Percentiles rank a stretch among this genome's conserved stretches.
These are phyloP conservation scores for Pseudocercospora eumusae DNA, from an alignment of 2,329 filamentous ascomycete species.

Conservation along the genomic window DNA sequence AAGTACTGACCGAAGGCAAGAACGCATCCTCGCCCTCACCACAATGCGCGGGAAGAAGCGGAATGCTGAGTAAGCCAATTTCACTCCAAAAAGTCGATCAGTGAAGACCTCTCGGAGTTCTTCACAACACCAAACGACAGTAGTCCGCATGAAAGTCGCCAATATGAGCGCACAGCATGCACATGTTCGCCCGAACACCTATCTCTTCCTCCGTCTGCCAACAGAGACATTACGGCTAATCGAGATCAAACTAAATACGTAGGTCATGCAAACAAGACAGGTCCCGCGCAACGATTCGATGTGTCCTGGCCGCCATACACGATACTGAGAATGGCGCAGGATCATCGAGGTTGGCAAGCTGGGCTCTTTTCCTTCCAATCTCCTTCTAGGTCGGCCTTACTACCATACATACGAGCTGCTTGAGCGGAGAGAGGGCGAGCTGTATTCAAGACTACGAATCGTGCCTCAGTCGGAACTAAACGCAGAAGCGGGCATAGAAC, in stretches of 20 bases:
- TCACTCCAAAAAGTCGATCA: neutral
- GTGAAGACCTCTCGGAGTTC: neutral
- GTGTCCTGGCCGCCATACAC: conserved; percentile 36
- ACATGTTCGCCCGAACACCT: conserved; percentile 52
- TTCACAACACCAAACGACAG: neutral
- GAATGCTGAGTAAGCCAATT: neutral
- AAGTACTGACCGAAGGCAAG: neutral
- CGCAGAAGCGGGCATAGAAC: conserved; percentile 66
- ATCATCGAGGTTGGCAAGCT: conserved; percentile 90
- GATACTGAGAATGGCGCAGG: conserved; percentile 52
- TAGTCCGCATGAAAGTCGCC: neutral
- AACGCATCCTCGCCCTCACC: neutral
- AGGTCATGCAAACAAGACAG: conserved; percentile 46
- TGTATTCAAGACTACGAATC: conserved; percentile 70
- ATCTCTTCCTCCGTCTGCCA: conserved; percentile 58
- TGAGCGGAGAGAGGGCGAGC: conserved; percentile 66
- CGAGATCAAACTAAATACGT: conserved; percentile 65
- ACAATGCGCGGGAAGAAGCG: neutral
- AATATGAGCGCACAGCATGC: conserved; percentile 45
- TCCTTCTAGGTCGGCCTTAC: conserved; percentile 87
- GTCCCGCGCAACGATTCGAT: conserved; percentile 30
- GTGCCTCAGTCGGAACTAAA: conserved; percentile 81
- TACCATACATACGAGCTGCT: conserved; percentile 88
- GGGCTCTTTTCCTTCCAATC: conserved; percentile 83
- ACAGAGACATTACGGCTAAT: conserved; percentile 61